Conservation (phyloP, 176 grass and related monocot genomes). For the Cenchrus purpureus region DNA sequence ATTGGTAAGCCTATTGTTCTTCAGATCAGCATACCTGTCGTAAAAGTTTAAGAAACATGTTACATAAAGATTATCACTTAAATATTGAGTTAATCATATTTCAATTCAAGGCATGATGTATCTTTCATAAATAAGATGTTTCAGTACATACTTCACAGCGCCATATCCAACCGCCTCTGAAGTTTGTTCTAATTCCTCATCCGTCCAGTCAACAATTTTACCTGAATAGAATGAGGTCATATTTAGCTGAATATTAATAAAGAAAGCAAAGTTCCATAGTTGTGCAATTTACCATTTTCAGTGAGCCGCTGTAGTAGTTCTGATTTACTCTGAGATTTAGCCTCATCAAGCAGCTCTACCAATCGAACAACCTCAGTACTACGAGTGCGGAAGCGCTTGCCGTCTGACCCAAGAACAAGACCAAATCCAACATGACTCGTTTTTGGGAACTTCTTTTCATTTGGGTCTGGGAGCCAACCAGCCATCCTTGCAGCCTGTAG, state of each 20-base stretch:
- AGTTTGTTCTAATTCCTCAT: slow-evolving; percentile 85
- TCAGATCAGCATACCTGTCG: slow-evolving; percentile 94
- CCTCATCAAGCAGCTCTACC: slow-evolving; percentile 90
- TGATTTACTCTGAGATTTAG: slow-evolving; percentile 78
- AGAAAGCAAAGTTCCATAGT: slow-evolving; percentile 27
- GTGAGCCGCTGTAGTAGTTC: slow-evolving; percentile 73
- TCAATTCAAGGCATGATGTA: slow-evolving; percentile 9
- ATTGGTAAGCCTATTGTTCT: slow-evolving; percentile 95
- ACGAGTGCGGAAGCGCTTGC: slow-evolving; percentile 87
- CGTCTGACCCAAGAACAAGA: slow-evolving; percentile 93
- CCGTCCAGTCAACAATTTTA: slow-evolving; percentile 85
- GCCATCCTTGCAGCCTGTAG: slow-evolving; percentile 82
- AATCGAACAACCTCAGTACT: slow-evolving; percentile 88
- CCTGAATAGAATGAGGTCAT: slow-evolving; percentile 47
- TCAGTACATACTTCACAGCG: slow-evolving; percentile 75
- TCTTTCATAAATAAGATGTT: slow-evolving; percentile 21
- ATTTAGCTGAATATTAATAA: slow-evolving; percentile 30
- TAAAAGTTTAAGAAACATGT: slow-evolving; percentile 29
- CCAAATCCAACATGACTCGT: slow-evolving; percentile 89
- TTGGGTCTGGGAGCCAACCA: slow-evolving; percentile 66
- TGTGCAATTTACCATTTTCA: slow-evolving; percentile 63
- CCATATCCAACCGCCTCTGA: slow-evolving; percentile 97
- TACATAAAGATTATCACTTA: slow-evolving; percentile 15
- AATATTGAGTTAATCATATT: slow-evolving; percentile 9
- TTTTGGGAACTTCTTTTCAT: slow-evolving; percentile 77